Base-by-base conservation (phyloP, 2,329 filamentous ascomycete species). In the Drechslerella stenobrocha region DNA sequence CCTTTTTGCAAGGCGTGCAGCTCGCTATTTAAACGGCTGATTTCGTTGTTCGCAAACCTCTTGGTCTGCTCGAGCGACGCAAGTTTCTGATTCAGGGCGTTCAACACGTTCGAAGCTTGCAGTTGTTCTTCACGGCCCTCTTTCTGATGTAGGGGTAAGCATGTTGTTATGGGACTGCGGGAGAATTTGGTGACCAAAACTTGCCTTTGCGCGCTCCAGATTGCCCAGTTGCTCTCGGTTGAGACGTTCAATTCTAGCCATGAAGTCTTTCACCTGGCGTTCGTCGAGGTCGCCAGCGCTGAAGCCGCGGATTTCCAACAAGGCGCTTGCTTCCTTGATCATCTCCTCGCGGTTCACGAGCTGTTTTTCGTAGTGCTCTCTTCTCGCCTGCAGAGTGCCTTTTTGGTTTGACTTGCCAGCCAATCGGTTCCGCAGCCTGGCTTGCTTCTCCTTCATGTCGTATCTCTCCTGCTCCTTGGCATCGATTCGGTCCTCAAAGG, bases 291-390 rank as follows among this genome's bases (percentile, higher is more conserved):
- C 84, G 18, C 86, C 83, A 13, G 51, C 55, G 70, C 96, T 90
- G 73, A 88, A 96, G 0, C 91, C 91, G 30, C 89, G 86, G 70
- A 98, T 88, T 63, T 84, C 85, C 76, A 96, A 88, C 23, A 81
- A 81, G 45, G 84, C 81, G 13, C 92, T 90, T 34, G 89, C 85
- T 60, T 91, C 86, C 70, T 86, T 89, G 57, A 96, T 84, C 75
- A 95, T 82, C 7, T 82, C 81, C 73, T 87, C 81, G 35, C 92
- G 87, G 44, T 83, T 80, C 71, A 84, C 80, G 2, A 96, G 75
- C 71, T 96, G 88, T 2, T 87, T 84, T 74, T 96, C 89, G 74
- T 93, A 89, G 73, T 87, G 89, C 69, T 89, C 87, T 77, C 92
- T 90, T 74, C 96, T 87, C 1, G 91, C 92, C 76, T 93, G 84